Percentiles rank a stretch among this genome's conserved stretches.
phyloP scores from a whole-genome alignment of 2,329 filamentous ascomycete species.

The Fusarium pseudoanthophilum region DNA sequence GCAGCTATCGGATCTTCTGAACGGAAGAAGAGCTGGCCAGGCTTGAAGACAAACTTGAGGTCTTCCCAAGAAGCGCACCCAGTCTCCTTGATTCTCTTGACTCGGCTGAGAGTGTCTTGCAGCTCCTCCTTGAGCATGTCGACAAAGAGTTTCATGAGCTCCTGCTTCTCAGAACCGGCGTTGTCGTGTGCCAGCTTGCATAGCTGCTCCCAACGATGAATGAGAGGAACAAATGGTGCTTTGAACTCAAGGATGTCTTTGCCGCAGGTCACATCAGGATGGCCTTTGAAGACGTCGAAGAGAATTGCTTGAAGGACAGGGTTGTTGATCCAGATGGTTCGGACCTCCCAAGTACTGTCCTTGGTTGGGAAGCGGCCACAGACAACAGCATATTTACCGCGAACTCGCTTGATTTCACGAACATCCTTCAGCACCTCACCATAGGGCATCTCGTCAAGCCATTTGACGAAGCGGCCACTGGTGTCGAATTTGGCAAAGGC shows the following conservation, averaged over 20 bases:
- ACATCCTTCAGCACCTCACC: neutral
- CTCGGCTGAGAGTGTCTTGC: neutral
- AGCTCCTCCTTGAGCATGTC: neutral
- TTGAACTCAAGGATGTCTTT: neutral
- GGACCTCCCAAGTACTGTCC: neutral
- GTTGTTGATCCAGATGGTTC: conserved; percentile 11
- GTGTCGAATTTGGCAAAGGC: neutral
- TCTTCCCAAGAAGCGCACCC: neutral
- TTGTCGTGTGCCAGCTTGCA: neutral
- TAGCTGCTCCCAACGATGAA: neutral
- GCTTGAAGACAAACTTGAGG: neutral
- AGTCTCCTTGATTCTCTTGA: neutral
- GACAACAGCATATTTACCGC: neutral
- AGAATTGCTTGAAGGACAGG: neutral
- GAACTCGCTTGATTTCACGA: neutral
- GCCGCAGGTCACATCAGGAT: neutral
- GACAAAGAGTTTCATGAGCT: neutral
- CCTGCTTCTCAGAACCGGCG: neutral
- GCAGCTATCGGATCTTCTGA: neutral
- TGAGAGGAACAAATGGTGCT: neutral
- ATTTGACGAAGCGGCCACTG: accelerated
- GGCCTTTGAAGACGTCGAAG: neutral
- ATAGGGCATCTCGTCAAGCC: neutral
- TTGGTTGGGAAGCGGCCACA: neutral
- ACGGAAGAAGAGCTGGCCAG: neutral